phyloP scores from a whole-genome alignment of 768 basidiomycete genomes.

The Lyophyllum decastes region DNA sequence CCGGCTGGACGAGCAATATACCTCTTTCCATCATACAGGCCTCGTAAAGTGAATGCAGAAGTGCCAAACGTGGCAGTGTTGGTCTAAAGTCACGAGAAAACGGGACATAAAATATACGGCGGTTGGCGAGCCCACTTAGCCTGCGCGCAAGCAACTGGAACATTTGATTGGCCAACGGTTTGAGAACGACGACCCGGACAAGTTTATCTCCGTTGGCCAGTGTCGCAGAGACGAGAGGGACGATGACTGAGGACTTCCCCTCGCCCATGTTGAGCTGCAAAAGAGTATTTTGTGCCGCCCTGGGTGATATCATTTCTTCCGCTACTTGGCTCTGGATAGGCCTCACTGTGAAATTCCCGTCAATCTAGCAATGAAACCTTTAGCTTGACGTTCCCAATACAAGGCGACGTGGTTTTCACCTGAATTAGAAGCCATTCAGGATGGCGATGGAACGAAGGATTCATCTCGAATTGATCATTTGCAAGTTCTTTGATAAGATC shows the following conservation, averaged over 20 bases:
- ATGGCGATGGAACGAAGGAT: not conserved
- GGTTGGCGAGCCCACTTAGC: conserved; percentile 44
- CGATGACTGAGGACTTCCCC: conserved; percentile 54
- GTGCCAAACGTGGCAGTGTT: conserved; percentile 11
- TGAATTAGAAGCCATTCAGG: not conserved
- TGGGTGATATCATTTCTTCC: conserved; percentile 47
- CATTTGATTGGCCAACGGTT: conserved; percentile 47
- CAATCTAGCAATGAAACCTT: conserved; percentile 32
- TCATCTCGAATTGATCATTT: not conserved
- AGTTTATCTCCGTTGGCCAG: conserved; percentile 46
- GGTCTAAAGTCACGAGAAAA: conserved; percentile 43
- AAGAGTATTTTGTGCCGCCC: conserved; percentile 32
- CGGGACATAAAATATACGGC: conserved; percentile 50
- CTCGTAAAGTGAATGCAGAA: conserved; percentile 32
- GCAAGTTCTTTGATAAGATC: not conserved
- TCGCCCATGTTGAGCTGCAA: conserved; percentile 63
- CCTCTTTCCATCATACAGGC: conserved; percentile 41
- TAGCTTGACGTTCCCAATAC: not conserved
- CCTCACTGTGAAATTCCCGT: conserved; percentile 43
- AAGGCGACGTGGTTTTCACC: not conserved
- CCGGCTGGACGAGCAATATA: conserved; percentile 51
- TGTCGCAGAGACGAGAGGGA: conserved; percentile 40
- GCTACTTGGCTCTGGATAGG: conserved; percentile 43
- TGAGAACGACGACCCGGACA: conserved; percentile 52
- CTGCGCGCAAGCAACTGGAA: conserved; percentile 47